Conservation (phyloP, 768 basidiomycete species). For the Phaffia tasmanica region DNA sequence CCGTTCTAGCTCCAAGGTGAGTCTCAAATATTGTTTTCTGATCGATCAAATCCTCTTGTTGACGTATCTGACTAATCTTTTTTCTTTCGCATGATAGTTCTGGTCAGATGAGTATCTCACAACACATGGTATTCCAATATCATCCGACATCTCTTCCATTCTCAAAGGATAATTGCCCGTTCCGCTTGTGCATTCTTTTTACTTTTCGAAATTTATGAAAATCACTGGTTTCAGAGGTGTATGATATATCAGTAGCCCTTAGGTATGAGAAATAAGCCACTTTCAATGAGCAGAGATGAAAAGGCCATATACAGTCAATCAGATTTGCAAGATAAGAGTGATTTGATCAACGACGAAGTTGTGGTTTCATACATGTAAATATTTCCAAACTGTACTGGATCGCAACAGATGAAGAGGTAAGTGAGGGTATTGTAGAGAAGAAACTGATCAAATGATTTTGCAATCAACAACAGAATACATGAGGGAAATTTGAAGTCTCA, state of each 20-base stretch:
- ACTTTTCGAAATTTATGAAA: not conserved
- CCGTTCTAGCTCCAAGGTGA: slow-evolving; percentile 3
- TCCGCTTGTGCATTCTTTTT: not conserved
- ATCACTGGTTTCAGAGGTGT: not conserved
- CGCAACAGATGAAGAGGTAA: not conserved
- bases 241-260: not conserved
- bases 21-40: not conserved
- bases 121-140: slow-evolving; percentile 22
- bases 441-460: not conserved
- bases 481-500: not conserved
- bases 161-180: not conserved
- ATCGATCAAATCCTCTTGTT: not conserved
- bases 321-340: not conserved
- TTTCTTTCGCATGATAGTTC: slow-evolving; percentile 6
- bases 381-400: not conserved
- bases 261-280: not conserved
- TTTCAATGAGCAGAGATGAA: not conserved
- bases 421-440: slow-evolving; percentile 1
- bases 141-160: slow-evolving; percentile 14
- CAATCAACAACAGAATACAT: slow-evolving; percentile 7
- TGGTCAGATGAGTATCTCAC: slow-evolving; percentile 25
- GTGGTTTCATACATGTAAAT: not conserved
- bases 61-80: not conserved
- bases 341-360: not conserved
- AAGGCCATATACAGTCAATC: not conserved